A percentile compares a stretch with the other conserved stretches of the same genome.
phyloP scores from a whole-genome alignment of 495 filamentous ascomycete genomes.

The Trichoderma orchidacearum region DNA sequence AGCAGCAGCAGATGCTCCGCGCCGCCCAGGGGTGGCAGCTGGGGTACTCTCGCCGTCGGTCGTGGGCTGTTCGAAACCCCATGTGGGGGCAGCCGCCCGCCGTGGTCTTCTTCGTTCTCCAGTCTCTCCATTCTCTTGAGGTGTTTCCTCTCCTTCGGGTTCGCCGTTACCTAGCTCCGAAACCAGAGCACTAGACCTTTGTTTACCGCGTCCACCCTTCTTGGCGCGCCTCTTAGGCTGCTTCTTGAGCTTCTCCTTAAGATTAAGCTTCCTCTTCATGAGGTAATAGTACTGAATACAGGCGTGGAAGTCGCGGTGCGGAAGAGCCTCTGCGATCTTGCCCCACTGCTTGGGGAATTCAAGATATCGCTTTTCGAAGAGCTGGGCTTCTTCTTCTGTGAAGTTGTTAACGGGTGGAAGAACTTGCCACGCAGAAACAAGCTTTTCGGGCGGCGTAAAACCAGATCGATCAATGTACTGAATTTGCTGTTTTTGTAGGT shows the following conservation, averaged over 20 bases:
- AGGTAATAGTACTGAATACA: constrained; percentile 95
- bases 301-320: constrained; percentile 61
- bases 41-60: constrained; percentile 36
- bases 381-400: constrained; percentile 59
- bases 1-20: constrained; percentile 27
- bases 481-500: constrained; percentile 30
- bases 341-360: constrained; percentile 85
- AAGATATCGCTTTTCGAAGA: constrained; percentile 68
- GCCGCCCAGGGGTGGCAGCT: constrained; percentile 31
- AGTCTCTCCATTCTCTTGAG: constrained; percentile 33
- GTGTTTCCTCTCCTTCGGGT: constrained; percentile 36
- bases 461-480: constrained; percentile 65
- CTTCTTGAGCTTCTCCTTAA: constrained; percentile 72
- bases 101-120: constrained; percentile 36
- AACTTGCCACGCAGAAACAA: constrained; percentile 58
- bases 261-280: constrained; percentile 74
- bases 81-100: constrained; percentile 40
- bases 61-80: constrained; percentile 27
- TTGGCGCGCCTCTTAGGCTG: constrained; percentile 52
- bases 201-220: constrained; percentile 40
- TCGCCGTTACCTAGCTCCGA: constrained; percentile 54
- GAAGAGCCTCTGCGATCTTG: constrained; percentile 63
- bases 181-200: constrained; percentile 63
- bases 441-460: constrained; percentile 48
- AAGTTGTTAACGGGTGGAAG: constrained; percentile 72